Percentiles rank a stretch among this genome's conserved stretches.
phyloP scores from a whole-genome alignment of 2,329 filamentous ascomycete species.

The Xylariaceae sp. region DNA sequence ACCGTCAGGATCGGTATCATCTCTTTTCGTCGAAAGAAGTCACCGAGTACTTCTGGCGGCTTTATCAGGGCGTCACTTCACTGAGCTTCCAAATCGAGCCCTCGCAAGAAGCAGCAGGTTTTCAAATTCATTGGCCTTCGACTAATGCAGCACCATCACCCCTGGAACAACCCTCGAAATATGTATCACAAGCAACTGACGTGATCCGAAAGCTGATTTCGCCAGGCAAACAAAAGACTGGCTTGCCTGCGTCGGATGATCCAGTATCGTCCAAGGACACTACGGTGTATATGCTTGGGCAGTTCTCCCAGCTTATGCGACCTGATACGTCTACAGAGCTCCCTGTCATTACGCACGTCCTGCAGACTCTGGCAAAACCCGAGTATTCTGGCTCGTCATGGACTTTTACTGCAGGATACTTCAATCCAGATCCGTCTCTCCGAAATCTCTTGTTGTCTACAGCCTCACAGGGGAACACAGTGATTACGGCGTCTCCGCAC shows the following conservation, averaged over 20 bases:
- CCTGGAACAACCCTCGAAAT: constrained; percentile 61
- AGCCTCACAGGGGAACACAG: constrained; percentile 63
- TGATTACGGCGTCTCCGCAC: constrained; percentile 86
- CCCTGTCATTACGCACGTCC: constrained; percentile 69
- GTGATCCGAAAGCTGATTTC: constrained; percentile 63
- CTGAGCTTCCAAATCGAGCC: constrained; percentile 79
- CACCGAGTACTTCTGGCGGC: constrained; percentile 72
- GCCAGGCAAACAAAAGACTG: constrained; percentile 36
- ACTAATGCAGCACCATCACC: constrained; percentile 72
- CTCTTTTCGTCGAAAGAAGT: constrained; percentile 75
- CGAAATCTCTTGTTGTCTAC: constrained; percentile 74
- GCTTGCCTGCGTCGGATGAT: constrained; percentile 21
- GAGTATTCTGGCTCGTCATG: constrained; percentile 67
- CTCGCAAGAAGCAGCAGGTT: constrained; percentile 49
- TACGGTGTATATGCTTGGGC: constrained; percentile 77
- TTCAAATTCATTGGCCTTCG: constrained; percentile 65
- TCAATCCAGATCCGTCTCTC: constrained; percentile 87
- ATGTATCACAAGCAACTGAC: constrained; percentile 62
- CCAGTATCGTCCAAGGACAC: constrained; percentile 49
- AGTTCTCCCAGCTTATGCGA: constrained; percentile 78
- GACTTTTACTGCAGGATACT: constrained; percentile 98
- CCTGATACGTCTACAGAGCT: constrained; percentile 84
- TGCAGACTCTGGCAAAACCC: constrained; percentile 60
- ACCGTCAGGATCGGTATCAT: constrained; percentile 92
- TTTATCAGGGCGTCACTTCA: constrained; percentile 71